These are phyloP conservation scores for Yamadazyma sp. DNA, from an alignment of 805 yeast genomes.

Conservation along the genomic window DNA sequence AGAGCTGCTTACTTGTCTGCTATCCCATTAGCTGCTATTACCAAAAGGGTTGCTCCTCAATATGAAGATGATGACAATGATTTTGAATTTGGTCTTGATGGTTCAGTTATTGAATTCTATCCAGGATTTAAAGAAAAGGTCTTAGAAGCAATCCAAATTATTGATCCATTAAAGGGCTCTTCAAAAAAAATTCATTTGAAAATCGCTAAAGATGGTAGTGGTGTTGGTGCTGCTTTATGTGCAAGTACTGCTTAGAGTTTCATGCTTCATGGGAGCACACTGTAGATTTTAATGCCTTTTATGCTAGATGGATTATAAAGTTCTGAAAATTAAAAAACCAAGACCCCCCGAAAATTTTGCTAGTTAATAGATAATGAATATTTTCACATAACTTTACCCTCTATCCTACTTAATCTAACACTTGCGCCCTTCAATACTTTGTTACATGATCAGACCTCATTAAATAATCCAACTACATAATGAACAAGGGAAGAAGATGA, in stretches of 20 bases:
- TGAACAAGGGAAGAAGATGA: constrained; percentile 9
- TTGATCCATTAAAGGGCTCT: constrained; percentile 71
- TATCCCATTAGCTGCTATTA: constrained; percentile 85
- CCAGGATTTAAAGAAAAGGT: constrained; percentile 84
- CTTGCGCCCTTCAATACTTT: too few relatives aligned
- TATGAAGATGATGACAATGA: constrained; percentile 52
- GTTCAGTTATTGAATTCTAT: constrained; percentile 88
- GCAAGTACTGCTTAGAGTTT: constrained; percentile 57
- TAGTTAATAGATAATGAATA: too few relatives aligned
- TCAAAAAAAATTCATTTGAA: constrained; percentile 72
- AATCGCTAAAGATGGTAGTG: constrained; percentile 92
- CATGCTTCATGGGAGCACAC: too few relatives aligned
- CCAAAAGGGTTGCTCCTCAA: constrained; percentile 60
- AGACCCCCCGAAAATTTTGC: too few relatives aligned
- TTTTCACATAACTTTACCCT: too few relatives aligned
- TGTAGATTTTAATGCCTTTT: too few relatives aligned
- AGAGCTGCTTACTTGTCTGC: constrained; percentile 91
- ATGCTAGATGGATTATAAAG: too few relatives aligned
- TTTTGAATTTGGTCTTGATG: constrained; percentile 94
- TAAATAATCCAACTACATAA: too few relatives aligned
- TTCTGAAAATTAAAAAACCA: too few relatives aligned
- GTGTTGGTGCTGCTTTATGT: constrained; percentile 96
- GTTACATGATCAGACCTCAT: too few relatives aligned
- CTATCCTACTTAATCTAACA: too few relatives aligned
- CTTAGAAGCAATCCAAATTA: constrained; percentile 69